A percentile compares a stretch with the other conserved stretches of the same genome.
Conservation (phyloP, 768 basidiomycete species). For the Mycena alexandri region DNA sequence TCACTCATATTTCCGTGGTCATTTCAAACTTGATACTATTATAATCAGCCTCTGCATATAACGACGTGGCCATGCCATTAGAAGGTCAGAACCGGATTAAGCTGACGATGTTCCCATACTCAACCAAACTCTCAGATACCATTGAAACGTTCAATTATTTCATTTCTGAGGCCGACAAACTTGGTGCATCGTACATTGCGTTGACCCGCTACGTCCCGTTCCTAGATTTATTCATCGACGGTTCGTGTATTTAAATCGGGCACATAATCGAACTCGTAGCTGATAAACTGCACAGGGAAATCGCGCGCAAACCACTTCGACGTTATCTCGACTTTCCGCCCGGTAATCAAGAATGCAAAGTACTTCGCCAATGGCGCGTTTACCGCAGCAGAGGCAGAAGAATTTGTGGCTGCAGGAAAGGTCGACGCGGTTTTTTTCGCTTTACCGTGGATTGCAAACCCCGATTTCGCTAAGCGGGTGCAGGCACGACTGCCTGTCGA, state of each 20-base stretch:
- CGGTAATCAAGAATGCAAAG: conserved; percentile 45
- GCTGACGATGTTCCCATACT: background rate
- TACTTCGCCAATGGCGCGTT: conserved; percentile 53
- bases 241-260: conserved; percentile 25
- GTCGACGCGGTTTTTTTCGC: conserved; percentile 55
- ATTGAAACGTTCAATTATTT: conserved; percentile 39
- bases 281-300: background rate
- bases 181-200: conserved; percentile 45
- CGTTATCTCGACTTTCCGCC: conserved; percentile 49
- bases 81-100: background rate
- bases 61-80: conserved; percentile 35
- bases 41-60: background rate
- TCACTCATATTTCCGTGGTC: no score
- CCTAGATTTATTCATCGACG: conserved; percentile 39
- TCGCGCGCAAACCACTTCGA: conserved; percentile 1
- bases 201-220: conserved; percentile 44
- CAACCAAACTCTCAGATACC: conserved; percentile 31
- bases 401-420: conserved; percentile 49
- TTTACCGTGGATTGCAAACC: conserved; percentile 53
- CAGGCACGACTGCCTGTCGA: conserved; percentile 50
- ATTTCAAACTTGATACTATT: no score
- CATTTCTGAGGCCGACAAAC: conserved; percentile 35
- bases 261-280: background rate
- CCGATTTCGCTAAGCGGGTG: conserved; percentile 54
- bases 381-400: conserved; percentile 51